phyloP scores from a whole-genome alignment of 1,139 yeast species.

The Yamadazyma friedrichii region DNA sequence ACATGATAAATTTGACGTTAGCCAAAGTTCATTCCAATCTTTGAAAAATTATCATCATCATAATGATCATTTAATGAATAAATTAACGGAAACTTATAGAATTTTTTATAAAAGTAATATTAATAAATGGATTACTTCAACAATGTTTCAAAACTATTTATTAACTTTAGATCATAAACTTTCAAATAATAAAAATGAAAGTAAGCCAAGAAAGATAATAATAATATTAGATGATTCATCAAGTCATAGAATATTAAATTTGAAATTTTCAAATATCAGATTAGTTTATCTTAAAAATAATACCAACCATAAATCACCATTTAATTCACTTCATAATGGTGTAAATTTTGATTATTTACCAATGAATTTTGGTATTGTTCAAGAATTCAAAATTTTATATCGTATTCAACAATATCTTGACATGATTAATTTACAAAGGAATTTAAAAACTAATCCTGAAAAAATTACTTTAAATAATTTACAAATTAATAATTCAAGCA shows the following conservation, averaged over 20 bases:
- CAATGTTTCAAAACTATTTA: slow-evolving; percentile 62
- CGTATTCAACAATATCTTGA: slow-evolving; percentile 60
- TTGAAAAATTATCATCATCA: slow-evolving; percentile 28
- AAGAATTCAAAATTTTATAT: slow-evolving; percentile 59
- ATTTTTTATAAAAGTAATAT: slow-evolving; percentile 58
- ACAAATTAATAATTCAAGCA: slow-evolving; percentile 14
- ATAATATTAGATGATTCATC: slow-evolving; percentile 62
- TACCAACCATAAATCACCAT: slow-evolving; percentile 40
- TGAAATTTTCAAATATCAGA: slow-evolving; percentile 52
- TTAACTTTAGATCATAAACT: slow-evolving; percentile 58
- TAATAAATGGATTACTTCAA: slow-evolving; percentile 67
- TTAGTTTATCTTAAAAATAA: slow-evolving; percentile 45
- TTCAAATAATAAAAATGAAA: slow-evolving; percentile 28
- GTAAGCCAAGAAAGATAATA: slow-evolving; percentile 43
- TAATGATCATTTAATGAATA: slow-evolving; percentile 30
- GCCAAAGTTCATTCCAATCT: slow-evolving; percentile 27
- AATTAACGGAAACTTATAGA: slow-evolving; percentile 51
- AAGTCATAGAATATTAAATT: slow-evolving; percentile 59
- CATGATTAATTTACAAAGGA: slow-evolving; percentile 40
- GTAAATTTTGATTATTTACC: slow-evolving; percentile 53
- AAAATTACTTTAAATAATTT: slow-evolving; percentile 9
- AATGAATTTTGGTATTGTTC: slow-evolving; percentile 63
- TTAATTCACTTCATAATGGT: slow-evolving; percentile 33
- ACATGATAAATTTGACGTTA: slow-evolving; percentile 52
- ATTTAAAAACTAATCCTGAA: slow-evolving; percentile 3